Evolutionary conservation across 2,329 filamentous ascomycete species (phyloP), one percentile per base, ranked within the genome.

Genomic region (Aspergillus caelatus): DNA sequence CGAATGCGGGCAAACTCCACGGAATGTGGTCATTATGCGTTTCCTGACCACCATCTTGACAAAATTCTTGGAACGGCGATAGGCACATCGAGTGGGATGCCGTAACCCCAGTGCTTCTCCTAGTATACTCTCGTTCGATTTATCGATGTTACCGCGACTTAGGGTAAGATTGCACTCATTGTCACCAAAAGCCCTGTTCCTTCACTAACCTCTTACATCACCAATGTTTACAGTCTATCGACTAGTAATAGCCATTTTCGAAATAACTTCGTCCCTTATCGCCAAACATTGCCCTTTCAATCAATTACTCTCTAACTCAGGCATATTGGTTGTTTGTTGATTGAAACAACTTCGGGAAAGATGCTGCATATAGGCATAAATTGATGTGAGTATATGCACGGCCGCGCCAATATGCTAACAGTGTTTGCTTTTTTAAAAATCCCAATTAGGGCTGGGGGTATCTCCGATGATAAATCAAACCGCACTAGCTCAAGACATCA

Each of bases 1-100:
- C 52, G 52, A 55, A 41, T 52, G 48, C 48, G 26, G 48, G 48
- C 28, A 52, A 28, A 39, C 32, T 39, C 12, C 52, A 55, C 52
- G 16, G 9, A 21, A 2, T 55, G 52, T 19, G 34, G 21, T 55
- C 14, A 23, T 39, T 21, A 39, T 55, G 32, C 16, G 32, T 26
- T 23, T 34, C 32, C 32, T 36, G 52, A 26, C 52, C 52, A 54
- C 52, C 52, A 36, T 28, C 52, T 30, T 39, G 14, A 39, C 32
- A 55, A 55, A 55, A 36, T n/a, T 6, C n/a, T 14, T 34, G 19
- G 19, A 23, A 36, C 9, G 30, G 30, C 21, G 52, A 55, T 55
- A 39, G 52, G 52, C 34, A 21, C 32, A 26, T 26, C 14, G n/a
- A 53, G 11, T 16, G 32, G 14, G 30, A n/a, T 55, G 6, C 5